Percentiles rank a stretch among this genome's conserved stretches.
These are phyloP conservation scores for Teratosphaeria destructans DNA, from an alignment of 2,329 filamentous ascomycete genomes.

Conservation along the genomic window DNA sequence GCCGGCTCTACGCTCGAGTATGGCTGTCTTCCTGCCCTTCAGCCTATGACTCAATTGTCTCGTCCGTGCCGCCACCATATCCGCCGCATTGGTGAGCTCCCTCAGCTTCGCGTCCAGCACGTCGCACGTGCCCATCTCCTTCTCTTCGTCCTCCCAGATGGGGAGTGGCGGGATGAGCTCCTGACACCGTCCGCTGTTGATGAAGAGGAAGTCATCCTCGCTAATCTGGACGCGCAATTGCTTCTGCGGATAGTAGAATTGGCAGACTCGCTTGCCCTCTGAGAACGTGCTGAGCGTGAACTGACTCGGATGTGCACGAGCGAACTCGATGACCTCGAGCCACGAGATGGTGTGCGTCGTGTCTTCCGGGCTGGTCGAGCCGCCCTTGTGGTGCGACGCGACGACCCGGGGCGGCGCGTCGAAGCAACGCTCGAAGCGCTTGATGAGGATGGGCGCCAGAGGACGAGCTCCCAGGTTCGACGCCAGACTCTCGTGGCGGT, in stretches of 20 bases:
- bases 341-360: constrained; percentile 53
- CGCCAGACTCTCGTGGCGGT: constrained; percentile 77
- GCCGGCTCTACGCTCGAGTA: constrained; percentile 50
- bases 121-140: constrained; percentile 72
- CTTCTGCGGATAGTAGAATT: constrained; percentile 61
- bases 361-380: constrained; percentile 30
- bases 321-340: constrained; percentile 78
- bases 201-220: constrained; percentile 78
- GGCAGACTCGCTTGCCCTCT: constrained; percentile 62
- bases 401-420: constrained; percentile 64
- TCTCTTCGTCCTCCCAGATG: constrained; percentile 75
- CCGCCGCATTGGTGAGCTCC: constrained; percentile 68
- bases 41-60: constrained; percentile 73
- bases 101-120: constrained; percentile 71
- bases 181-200: constrained; percentile 72
- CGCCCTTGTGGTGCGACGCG: constrained; percentile 41
- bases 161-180: constrained; percentile 72
- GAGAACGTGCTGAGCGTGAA: constrained; percentile 61
- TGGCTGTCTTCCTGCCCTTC: constrained; percentile 63
- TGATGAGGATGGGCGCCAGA: constrained; percentile 70
- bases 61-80: constrained; percentile 58
- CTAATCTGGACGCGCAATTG: constrained; percentile 74
- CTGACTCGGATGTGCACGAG: constrained; percentile 66
- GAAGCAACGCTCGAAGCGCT: constrained; percentile 77
- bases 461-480: constrained; percentile 76